Percentiles rank a stretch among this genome's conserved stretches.
Evolutionary conservation across 192 early-diverging fungal species (phyloP).

Genomic region (Diversispora eburnea): DNA sequence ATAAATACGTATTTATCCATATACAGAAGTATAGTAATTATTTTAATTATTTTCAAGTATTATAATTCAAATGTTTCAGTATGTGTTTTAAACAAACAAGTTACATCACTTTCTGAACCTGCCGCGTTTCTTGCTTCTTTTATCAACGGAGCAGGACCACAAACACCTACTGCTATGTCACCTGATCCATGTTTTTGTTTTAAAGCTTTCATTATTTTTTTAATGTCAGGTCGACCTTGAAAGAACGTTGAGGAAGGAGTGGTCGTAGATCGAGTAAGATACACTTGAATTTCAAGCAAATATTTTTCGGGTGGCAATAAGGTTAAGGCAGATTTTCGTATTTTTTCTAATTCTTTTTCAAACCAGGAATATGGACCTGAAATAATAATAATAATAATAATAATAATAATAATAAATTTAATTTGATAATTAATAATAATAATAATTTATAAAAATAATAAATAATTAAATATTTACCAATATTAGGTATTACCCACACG

Average conservation of each 20-base stretch:
- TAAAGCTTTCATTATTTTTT: constrained; percentile 26
- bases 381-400: not conserved
- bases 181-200: constrained; percentile 14
- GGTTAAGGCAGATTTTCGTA: not conserved
- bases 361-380: constrained; percentile 25
- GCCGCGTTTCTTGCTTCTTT: constrained; percentile 33
- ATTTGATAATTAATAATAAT: not conserved
- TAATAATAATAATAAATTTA: not conserved
- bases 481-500: constrained; percentile 39
- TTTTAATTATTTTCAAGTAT: not conserved
- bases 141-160: constrained; percentile 38
- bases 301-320: constrained; percentile 3
- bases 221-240: constrained; percentile 32
- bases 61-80: constrained; percentile 45
- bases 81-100: constrained; percentile 32
- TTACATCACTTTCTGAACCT: constrained; percentile 7
- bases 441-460: not conserved
- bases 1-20: not conserved
- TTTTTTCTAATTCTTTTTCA: not conserved
- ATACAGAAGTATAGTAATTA: not conserved
- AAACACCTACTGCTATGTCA: constrained; percentile 36
- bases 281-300: constrained; percentile 13
- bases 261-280: constrained; percentile 8
- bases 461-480: constrained; percentile 25
- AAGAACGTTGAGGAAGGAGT: constrained; percentile 26